These are phyloP conservation scores for Trametes meyenii DNA, from an alignment of 768 basidiomycete genomes.

Conservation along the genomic window DNA sequence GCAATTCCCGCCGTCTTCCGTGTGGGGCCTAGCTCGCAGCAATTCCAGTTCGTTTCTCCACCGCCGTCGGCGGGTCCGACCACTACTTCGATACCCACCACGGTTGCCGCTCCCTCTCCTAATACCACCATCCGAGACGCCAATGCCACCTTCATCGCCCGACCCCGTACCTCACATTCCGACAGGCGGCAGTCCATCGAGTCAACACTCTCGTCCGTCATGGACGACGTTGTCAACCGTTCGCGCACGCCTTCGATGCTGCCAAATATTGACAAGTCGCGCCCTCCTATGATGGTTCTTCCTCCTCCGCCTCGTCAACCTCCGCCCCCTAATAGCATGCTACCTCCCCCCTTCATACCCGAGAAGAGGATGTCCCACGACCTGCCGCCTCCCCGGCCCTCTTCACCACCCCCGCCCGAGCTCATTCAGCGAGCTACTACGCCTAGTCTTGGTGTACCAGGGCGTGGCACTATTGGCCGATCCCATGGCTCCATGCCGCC, in stretches of 20 bases:
- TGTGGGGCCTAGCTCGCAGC: conserved; percentile 62
- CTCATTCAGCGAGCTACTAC: conserved; percentile 92
- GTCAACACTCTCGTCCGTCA: conserved; percentile 58
- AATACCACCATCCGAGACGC: conserved; percentile 55
- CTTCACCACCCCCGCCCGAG: conserved; percentile 90
- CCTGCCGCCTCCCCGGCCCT: conserved; percentile 81
- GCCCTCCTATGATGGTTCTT: conserved; percentile 82
- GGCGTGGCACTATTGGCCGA: conserved; percentile 48
- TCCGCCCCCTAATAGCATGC: conserved; percentile 76
- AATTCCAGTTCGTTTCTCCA: conserved; percentile 65
- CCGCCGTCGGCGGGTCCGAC: conserved; percentile 46
- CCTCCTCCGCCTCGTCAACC: conserved; percentile 75
- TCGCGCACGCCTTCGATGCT: conserved; percentile 66
- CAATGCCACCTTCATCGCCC: conserved; percentile 47
- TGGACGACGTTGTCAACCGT: conserved; percentile 51
- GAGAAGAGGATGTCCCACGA: conserved; percentile 63
- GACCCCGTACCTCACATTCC: conserved; percentile 53
- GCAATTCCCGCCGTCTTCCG: conserved; percentile 49
- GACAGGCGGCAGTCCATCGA: conserved; percentile 77
- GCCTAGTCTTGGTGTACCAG: conserved; percentile 73
- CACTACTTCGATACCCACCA: conserved; percentile 34
- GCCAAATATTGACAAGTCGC: conserved; percentile 69
- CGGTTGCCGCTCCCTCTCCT: conserved; percentile 44
- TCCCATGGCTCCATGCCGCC: conserved; percentile 78
- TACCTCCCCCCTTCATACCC: conserved; percentile 76